phyloP scores from a whole-genome alignment of 176 grass and related monocot genomes.

The Areca catechu region DNA sequence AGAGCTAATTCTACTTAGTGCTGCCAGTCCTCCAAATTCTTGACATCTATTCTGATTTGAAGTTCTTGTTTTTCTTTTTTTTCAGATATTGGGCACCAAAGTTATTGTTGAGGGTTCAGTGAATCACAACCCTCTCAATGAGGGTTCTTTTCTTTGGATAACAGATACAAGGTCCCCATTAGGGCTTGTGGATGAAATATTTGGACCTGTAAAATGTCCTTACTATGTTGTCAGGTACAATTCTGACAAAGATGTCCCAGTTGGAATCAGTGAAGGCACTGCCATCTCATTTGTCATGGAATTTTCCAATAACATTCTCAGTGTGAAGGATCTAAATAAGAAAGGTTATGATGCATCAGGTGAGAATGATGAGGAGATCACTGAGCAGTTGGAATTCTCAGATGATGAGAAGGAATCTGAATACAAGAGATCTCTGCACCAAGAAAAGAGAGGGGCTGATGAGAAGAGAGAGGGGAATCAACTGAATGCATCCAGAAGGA shows the following conservation, averaged over 20 bases:
- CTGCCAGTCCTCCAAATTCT: no score
- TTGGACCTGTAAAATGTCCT: slow-evolving; percentile 85
- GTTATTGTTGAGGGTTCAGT: slow-evolving; percentile 85
- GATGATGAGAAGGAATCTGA: slow-evolving; percentile 86
- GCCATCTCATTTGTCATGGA: slow-evolving; percentile 58
- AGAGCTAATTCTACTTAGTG: no score
- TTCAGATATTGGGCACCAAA: slow-evolving; percentile 66
- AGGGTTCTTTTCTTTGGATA: slow-evolving; percentile 91
- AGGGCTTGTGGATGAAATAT: slow-evolving; percentile 77
- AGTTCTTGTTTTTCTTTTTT: slow-evolving; percentile 2
- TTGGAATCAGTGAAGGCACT: slow-evolving; percentile 55
- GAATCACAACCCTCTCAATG: slow-evolving; percentile 70
- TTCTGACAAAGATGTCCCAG: slow-evolving; percentile 51
- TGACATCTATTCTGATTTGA: background rate
- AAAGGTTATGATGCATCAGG: slow-evolving; percentile 81
- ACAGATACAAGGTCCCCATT: slow-evolving; percentile 53
- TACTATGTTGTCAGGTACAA: slow-evolving; percentile 85
- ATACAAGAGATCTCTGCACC: slow-evolving; percentile 46
- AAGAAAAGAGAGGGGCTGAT: slow-evolving; percentile 42
- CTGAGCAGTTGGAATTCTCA: slow-evolving; percentile 69
- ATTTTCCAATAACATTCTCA: slow-evolving; percentile 72
- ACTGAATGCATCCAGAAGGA: slow-evolving; percentile 29
- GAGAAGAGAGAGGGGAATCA: slow-evolving; percentile 30
- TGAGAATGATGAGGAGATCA: slow-evolving; percentile 40
- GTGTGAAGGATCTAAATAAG: slow-evolving; percentile 52